These are phyloP conservation scores for Scheffersomyces coipomensis DNA, from an alignment of 805 yeast genomes.

Conservation along the genomic window DNA sequence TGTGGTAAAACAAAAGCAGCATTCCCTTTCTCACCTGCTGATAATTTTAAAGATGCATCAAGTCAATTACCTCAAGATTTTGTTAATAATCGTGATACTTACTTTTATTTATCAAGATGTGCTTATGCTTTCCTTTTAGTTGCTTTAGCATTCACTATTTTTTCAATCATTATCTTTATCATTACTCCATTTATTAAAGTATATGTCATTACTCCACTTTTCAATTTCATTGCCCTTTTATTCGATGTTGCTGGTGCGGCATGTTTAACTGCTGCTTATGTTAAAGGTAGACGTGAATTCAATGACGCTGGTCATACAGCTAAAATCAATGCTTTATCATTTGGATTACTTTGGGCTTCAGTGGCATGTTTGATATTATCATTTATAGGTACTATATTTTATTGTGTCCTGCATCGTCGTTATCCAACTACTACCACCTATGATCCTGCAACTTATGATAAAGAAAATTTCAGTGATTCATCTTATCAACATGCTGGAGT, in stretches of 20 bases:
- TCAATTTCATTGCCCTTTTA: conserved; percentile 29
- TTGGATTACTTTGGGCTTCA: conserved; percentile 64
- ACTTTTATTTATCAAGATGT: conserved; percentile 62
- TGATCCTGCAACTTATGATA: neutral
- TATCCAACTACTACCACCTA: neutral
- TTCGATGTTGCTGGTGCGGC: conserved; percentile 47
- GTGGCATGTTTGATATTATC: conserved; percentile 19
- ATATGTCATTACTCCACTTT: conserved; percentile 4
- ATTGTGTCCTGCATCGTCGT: neutral
- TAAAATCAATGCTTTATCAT: conserved; percentile 44
- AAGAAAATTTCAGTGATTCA: neutral
- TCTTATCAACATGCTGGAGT: neutral
- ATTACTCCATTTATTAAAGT: conserved; percentile 1
- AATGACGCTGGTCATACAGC: conserved; percentile 40
- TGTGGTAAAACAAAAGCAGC: conserved; percentile 22
- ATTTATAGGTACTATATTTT: conserved; percentile 6
- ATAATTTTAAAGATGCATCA: conserved; percentile 17
- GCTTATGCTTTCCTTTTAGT: conserved; percentile 35
- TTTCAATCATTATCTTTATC: conserved; percentile 45
- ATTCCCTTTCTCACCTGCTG: conserved; percentile 30
- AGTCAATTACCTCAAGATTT: conserved; percentile 51
- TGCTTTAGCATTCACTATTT: conserved; percentile 59
- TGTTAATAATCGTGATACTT: conserved; percentile 44
- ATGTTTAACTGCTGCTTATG: conserved; percentile 54
- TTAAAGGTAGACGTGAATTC: conserved; percentile 51